Conservation (phyloP, 345 rosid genomes). For the Acer saccharum region DNA sequence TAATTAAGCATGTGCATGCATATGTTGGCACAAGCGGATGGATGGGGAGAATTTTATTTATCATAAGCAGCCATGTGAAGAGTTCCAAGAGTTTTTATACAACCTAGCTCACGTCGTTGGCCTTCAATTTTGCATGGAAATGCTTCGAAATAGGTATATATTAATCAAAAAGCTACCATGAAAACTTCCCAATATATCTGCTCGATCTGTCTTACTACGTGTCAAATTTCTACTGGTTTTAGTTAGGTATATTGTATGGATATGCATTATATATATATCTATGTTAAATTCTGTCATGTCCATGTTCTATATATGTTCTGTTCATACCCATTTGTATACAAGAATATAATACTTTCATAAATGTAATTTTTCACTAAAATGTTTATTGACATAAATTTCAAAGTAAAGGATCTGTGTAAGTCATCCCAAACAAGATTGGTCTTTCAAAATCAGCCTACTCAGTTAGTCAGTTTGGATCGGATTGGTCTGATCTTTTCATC, state of each 20-base stretch:
- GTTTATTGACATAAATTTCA: neutral
- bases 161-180: slow-evolving; percentile 35
- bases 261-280: neutral
- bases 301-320: neutral
- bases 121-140: slow-evolving; percentile 45
- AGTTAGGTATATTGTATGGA: slow-evolving; percentile 30
- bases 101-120: slow-evolving; percentile 37
- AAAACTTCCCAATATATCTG: slow-evolving; percentile 23
- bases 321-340: neutral
- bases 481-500: neutral
- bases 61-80: slow-evolving; percentile 33
- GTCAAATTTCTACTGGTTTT: slow-evolving; percentile 23
- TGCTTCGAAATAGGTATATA: slow-evolving; percentile 45
- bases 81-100: slow-evolving; percentile 42
- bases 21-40: neutral
- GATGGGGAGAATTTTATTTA: neutral
- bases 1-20: slow-evolving; percentile 11
- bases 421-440: neutral
- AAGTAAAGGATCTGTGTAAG: neutral
- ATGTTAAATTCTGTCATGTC: neutral
- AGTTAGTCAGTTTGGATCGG: neutral
- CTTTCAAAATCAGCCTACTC: neutral
- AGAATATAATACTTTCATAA: neutral
- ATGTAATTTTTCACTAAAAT: neutral
- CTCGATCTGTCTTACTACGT: slow-evolving; percentile 21